These are phyloP conservation scores for Conoideocrella luteorostrata DNA, from an alignment of 2,329 filamentous ascomycete genomes.

Conservation along the genomic window DNA sequence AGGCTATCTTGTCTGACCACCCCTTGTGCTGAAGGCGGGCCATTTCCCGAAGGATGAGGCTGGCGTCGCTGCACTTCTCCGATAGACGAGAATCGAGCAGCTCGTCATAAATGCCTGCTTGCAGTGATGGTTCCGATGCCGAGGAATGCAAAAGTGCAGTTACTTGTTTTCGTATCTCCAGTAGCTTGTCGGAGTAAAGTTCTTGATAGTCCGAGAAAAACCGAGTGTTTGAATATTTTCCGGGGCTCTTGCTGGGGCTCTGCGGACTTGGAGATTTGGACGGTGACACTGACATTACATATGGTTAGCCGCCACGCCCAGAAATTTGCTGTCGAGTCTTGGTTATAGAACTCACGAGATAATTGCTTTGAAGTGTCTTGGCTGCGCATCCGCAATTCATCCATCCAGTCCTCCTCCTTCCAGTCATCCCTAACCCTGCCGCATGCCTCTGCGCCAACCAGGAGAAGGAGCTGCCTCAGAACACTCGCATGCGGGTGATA, in stretches of 20 bases:
- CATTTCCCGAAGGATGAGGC: slow-evolving; percentile 8
- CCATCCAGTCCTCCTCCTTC: slow-evolving; percentile 9
- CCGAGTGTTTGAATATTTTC: not conserved
- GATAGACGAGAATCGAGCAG: slow-evolving; percentile 1
- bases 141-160: not conserved
- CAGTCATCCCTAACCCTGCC: slow-evolving; percentile 3
- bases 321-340: too few relatives aligned
- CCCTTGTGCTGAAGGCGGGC: not conserved
- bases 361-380: not conserved
- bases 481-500: slow-evolving; percentile 11
- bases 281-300: too few relatives aligned
- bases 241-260: not conserved
- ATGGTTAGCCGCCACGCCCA: too few relatives aligned
- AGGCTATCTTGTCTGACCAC: not conserved
- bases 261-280: too few relatives aligned
- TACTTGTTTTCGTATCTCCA: not conserved
- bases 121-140: too few relatives aligned
- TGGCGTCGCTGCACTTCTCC: slow-evolving; percentile 10
- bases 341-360: not conserved
- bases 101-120: slow-evolving; percentile 2
- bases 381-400: slow-evolving; percentile 3
- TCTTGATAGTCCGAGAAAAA: slow-evolving; percentile 1
- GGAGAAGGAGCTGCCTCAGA: slow-evolving; percentile 10
- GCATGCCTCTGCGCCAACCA: slow-evolving; percentile 9
- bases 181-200: not conserved